These are phyloP conservation scores for Periconia macrospinosa DNA, from an alignment of 2,329 filamentous ascomycete species.

Conservation along the genomic window DNA sequence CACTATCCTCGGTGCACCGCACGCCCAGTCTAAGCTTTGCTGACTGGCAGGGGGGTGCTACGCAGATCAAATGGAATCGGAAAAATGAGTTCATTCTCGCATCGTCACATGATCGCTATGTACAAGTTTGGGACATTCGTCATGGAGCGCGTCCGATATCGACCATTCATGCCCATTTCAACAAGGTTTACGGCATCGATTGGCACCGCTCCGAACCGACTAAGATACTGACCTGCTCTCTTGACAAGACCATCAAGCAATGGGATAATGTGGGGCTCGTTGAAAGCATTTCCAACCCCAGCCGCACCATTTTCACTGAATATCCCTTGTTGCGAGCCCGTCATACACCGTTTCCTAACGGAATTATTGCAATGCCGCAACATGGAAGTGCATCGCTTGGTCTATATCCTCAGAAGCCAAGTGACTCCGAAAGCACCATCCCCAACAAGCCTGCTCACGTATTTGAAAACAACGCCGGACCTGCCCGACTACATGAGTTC, in stretches of 20 bases:
- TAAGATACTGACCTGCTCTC: conserved; percentile 80
- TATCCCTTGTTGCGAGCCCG: conserved; percentile 91
- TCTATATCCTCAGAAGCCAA: conserved; percentile 70
- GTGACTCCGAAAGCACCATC: conserved; percentile 24
- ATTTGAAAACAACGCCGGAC: conserved; percentile 57
- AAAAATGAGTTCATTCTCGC: conserved; percentile 85
- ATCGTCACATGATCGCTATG: conserved; percentile 83
- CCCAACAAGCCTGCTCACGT: conserved; percentile 48
- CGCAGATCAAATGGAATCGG: conserved; percentile 93
- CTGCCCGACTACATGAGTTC: conserved; percentile 78
- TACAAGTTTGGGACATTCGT: conserved; percentile 89
- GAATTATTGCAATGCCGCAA: conserved; percentile 88
- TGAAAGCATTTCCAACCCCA: conserved; percentile 41
- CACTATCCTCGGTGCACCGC: conserved; percentile 6
- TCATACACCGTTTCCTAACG: conserved; percentile 86
- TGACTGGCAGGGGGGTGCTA: conserved; percentile 91
- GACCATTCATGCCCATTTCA: conserved; percentile 84
- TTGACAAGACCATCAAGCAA: conserved; percentile 90
- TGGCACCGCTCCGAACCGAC: conserved; percentile 81
- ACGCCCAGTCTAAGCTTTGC: conserved; percentile 63
- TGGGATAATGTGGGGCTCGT: conserved; percentile 75
- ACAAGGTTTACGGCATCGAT: conserved; percentile 93
- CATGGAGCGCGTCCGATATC: conserved; percentile 76
- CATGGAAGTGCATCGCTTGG: conserved; percentile 83
- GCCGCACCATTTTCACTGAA: conserved; percentile 73